Conservation (phyloP, 2,329 filamentous ascomycete genomes). For the Ceratocystis huliohia region DNA sequence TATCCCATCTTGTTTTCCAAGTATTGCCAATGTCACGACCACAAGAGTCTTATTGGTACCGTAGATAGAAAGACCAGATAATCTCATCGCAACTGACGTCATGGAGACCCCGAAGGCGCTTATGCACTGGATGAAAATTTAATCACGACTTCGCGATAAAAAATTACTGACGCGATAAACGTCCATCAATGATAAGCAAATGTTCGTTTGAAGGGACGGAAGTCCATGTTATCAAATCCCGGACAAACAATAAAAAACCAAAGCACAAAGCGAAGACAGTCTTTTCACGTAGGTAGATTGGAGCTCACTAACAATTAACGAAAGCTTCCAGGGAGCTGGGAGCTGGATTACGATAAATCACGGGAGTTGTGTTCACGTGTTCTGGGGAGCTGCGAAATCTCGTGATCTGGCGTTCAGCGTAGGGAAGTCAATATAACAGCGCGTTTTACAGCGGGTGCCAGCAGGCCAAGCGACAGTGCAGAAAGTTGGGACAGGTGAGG, state of each 20-base stretch:
- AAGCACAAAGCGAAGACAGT: not conserved
- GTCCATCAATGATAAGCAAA: not conserved
- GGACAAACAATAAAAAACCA: not conserved
- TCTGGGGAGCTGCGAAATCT: conserved; percentile 32
- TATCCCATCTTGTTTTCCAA: not conserved
- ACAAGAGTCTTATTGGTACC: not conserved
- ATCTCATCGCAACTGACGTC: not conserved
- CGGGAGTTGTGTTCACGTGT: conserved; percentile 36
- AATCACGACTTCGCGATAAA: conserved; percentile 8
- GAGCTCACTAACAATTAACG: conserved; percentile 22
- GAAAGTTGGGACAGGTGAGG: not conserved
- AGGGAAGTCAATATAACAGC: not conserved
- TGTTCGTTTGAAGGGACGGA: not conserved
- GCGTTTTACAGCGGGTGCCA: conserved; percentile 1
- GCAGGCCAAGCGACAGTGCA: not conserved
- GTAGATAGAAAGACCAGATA: not conserved
- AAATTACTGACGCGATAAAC: conserved; percentile 4
- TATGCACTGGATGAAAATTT: not conserved
- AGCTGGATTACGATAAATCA: conserved; percentile 26
- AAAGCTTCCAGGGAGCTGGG: not conserved
- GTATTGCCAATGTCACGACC: not conserved
- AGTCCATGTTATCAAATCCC: not conserved
- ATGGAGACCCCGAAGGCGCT: not conserved
- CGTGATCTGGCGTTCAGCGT: conserved; percentile 34
- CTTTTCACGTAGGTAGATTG: not conserved